Evolutionary conservation across 164 flowering plant genomes (phyloP).

Genomic region (Chimonanthus praecox): DNA sequence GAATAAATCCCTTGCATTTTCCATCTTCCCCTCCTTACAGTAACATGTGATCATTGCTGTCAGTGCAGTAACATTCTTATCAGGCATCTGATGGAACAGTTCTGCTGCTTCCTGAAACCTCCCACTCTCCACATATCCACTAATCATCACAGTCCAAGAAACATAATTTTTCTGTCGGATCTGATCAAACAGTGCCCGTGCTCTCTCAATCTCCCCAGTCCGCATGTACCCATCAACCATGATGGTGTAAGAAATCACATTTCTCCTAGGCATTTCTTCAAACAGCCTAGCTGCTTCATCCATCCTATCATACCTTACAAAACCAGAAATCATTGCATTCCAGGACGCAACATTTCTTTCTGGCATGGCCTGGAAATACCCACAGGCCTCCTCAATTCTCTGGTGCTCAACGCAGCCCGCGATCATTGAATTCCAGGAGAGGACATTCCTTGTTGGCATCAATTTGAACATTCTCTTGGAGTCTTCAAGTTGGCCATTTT

Average conservation of each 20-base stretch:
- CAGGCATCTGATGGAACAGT: slow-evolving; percentile 37
- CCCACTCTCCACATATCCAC: slow-evolving; percentile 43
- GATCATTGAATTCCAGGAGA: slow-evolving; percentile 53
- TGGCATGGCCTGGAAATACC: slow-evolving; percentile 36
- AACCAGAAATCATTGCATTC: slow-evolving; percentile 44
- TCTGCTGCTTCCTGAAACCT: slow-evolving; percentile 30
- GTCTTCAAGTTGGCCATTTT: slow-evolving; percentile 30
- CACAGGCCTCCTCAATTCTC: slow-evolving; percentile 32
- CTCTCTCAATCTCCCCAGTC: slow-evolving; percentile 35
- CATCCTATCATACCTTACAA: slow-evolving; percentile 25
- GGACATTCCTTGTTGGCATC: slow-evolving; percentile 37
- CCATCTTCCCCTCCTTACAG: slow-evolving; percentile 42
- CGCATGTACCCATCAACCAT: slow-evolving; percentile 46
- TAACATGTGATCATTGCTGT: slow-evolving; percentile 48
- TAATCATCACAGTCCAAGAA: slow-evolving; percentile 56
- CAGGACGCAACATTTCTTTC: slow-evolving; percentile 37
- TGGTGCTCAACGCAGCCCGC: slow-evolving; percentile 38
- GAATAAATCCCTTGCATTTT: slow-evolving; percentile 33
- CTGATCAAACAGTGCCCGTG: slow-evolving; percentile 33
- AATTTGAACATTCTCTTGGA: slow-evolving; percentile 29
- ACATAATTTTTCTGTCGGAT: slow-evolving; percentile 34
- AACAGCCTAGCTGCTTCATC: slow-evolving; percentile 36
- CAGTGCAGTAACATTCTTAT: slow-evolving; percentile 30
- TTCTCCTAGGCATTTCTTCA: slow-evolving; percentile 41
- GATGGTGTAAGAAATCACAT: slow-evolving; percentile 43